Evolutionary conservation across 139 green algal species (phyloP).

Genomic region (Micractinium conductrix): DNA sequence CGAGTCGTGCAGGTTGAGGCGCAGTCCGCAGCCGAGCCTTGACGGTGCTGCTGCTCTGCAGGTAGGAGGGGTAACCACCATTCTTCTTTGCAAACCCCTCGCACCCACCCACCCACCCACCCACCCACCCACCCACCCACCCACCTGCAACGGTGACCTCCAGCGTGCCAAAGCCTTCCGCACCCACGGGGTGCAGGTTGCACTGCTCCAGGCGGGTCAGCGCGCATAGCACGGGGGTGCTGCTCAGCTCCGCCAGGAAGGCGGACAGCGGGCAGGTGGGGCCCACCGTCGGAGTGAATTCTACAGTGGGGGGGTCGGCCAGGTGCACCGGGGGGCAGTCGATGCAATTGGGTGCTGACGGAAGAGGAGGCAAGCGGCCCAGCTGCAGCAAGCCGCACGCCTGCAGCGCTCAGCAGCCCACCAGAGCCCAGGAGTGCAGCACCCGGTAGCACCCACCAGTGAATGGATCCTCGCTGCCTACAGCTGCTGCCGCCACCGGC

Average conservation of each 20-base stretch:
- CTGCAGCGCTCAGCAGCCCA: neutral
- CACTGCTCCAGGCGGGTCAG: neutral
- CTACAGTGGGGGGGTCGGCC: neutral
- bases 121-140: neutral
- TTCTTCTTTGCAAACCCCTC: neutral
- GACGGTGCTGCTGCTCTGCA: neutral
- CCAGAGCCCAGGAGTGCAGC: too few relatives aligned
- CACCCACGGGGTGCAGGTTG: neutral
- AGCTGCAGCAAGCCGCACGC: neutral
- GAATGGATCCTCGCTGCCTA: neutral
- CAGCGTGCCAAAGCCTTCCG: neutral
- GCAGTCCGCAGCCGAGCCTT: too few relatives aligned
- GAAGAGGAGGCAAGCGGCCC: neutral
- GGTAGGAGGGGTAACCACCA: too few relatives aligned
- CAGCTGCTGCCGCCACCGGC: neutral
- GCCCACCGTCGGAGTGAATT: neutral
- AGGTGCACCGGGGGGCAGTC: neutral
- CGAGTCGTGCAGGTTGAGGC: too few relatives aligned
- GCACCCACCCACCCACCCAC: neutral
- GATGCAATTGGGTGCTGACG: neutral
- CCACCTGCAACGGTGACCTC: neutral
- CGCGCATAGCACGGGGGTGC: conserved; percentile 4
- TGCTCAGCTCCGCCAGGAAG: conserved; percentile 4
- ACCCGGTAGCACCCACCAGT: conserved; percentile 5
- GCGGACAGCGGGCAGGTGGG: neutral